Percentiles rank a stretch among this genome's conserved stretches.
Evolutionary conservation across 2,329 filamentous ascomycete genomes (phyloP).

Genomic region (Penicillium crustosum): DNA sequence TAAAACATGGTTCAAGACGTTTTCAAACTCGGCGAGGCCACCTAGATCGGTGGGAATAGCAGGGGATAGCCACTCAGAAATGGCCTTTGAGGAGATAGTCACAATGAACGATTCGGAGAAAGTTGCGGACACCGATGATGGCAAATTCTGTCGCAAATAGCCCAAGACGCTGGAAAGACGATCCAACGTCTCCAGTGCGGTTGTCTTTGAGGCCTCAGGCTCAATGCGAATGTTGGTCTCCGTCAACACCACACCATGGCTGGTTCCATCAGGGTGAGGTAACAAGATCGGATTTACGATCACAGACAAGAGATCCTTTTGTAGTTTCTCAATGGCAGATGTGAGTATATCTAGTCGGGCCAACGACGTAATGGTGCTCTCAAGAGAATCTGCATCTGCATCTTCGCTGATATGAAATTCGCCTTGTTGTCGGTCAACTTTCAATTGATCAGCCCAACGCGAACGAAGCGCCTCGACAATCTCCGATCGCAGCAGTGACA

Average conservation of each 20-base stretch:
- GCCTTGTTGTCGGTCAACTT: conserved; percentile 57
- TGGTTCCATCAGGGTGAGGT: conserved; percentile 26
- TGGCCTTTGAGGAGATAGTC: conserved; percentile 65
- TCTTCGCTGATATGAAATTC: conserved; percentile 58
- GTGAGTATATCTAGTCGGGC: conserved; percentile 34
- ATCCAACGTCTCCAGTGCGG: conserved; percentile 41
- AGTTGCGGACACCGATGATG: conserved; percentile 48
- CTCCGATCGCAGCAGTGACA: conserved; percentile 64
- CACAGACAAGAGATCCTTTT: conserved; percentile 31
- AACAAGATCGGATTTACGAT: conserved; percentile 38
- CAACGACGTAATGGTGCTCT: conserved; percentile 35
- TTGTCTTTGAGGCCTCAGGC: conserved; percentile 26
- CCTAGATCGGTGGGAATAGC: conserved; percentile 73
- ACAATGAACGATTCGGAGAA: conserved; percentile 71
- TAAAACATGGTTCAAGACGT: conserved; percentile 63
- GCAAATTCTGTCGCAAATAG: conserved; percentile 54
- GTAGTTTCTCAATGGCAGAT: conserved; percentile 33
- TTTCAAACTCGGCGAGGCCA: conserved; percentile 70
- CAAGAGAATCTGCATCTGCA: conserved; percentile 32
- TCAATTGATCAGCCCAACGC: conserved; percentile 70
- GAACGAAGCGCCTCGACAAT: conserved; percentile 66
- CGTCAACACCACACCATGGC: conserved; percentile 28
- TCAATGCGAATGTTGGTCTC: conserved; percentile 32
- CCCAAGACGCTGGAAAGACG: conserved; percentile 48
- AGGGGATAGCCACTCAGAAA: conserved; percentile 71